These are phyloP conservation scores for Phytophthora cryptogea DNA, from an alignment of 352 stramenopile species.

Conservation along the genomic window DNA sequence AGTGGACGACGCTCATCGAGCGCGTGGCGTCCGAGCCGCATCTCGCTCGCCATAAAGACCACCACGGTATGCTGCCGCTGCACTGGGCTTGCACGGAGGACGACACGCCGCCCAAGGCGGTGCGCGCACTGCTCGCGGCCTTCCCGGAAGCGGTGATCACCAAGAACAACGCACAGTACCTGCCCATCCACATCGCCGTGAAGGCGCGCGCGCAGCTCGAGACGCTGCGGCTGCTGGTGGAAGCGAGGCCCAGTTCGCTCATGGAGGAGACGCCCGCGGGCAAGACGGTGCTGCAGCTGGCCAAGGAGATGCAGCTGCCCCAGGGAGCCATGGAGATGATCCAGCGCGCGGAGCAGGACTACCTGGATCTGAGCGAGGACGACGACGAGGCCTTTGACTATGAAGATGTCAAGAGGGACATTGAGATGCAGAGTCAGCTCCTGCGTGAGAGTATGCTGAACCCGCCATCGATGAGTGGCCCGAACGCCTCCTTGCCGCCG, in stretches of 20 bases:
- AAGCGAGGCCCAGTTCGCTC: slow-evolving; percentile 68
- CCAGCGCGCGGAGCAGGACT: slow-evolving; percentile 70
- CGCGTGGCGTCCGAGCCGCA: slow-evolving; percentile 60
- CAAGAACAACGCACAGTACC: slow-evolving; percentile 83
- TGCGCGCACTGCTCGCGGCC: slow-evolving; percentile 65
- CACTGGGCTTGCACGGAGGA: slow-evolving; percentile 87
- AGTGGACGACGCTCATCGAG: slow-evolving; percentile 71
- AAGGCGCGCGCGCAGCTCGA: slow-evolving; percentile 54
- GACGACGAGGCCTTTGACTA: slow-evolving; percentile 69
- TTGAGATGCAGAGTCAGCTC: slow-evolving; percentile 75
- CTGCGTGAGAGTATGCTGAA: slow-evolving; percentile 79
- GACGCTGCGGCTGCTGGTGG: slow-evolving; percentile 62
- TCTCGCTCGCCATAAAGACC: slow-evolving; percentile 78
- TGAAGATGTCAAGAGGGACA: slow-evolving; percentile 75
- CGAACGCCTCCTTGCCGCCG: slow-evolving; percentile 34
- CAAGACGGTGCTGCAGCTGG: slow-evolving; percentile 73
- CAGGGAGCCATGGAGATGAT: slow-evolving; percentile 59
- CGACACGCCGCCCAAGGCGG: slow-evolving; percentile 63
- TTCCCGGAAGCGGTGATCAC: slow-evolving; percentile 80
- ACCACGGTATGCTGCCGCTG: slow-evolving; percentile 84
- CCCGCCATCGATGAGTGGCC: slow-evolving; percentile 35
- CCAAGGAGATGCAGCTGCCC: slow-evolving; percentile 57
- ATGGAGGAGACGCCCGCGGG: slow-evolving; percentile 73
- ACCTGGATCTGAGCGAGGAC: slow-evolving; percentile 64
- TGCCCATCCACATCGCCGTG: slow-evolving; percentile 85